Conservation (phyloP, 1,139 yeast genomes). For the Taphrina wiesneri region DNA sequence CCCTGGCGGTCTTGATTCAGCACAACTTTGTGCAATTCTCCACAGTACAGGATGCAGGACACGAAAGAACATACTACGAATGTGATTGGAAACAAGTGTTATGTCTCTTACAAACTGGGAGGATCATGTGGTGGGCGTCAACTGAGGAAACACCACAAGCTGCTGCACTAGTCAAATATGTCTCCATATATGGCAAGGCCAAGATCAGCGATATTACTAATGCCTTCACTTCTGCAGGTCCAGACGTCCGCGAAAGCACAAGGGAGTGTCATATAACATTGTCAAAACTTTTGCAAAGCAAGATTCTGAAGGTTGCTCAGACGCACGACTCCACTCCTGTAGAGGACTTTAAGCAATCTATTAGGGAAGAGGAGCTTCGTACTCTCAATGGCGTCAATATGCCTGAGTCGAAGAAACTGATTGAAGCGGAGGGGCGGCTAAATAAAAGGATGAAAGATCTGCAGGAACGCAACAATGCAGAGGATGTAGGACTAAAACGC, state of each 20-base stretch:
- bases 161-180: conserved; percentile 73
- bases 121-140: conserved; percentile 27
- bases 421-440: not conserved
- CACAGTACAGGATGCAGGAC: conserved; percentile 13
- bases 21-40: conserved; percentile 47
- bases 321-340: conserved; percentile 11
- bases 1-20: conserved; percentile 49
- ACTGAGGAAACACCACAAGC: conserved; percentile 41
- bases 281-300: not conserved
- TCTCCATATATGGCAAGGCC: conserved; percentile 43
- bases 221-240: conserved; percentile 4
- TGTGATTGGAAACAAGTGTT: conserved; percentile 30
- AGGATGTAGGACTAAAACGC: conserved; percentile 16
- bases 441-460: conserved; percentile 21
- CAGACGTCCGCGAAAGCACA: not conserved
- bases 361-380: conserved; percentile 11
- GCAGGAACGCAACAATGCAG: not conserved
- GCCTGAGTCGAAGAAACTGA: conserved; percentile 2
- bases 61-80: conserved; percentile 35
- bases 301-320: conserved; percentile 1
- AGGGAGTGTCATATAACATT: not conserved
- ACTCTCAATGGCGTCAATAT: not conserved
- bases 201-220: not conserved
- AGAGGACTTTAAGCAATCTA: conserved; percentile 22
- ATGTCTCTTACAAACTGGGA: conserved; percentile 30